Evolutionary conservation across 768 basidiomycete genomes (phyloP).

Genomic region (Panaeolus cyanescens): DNA sequence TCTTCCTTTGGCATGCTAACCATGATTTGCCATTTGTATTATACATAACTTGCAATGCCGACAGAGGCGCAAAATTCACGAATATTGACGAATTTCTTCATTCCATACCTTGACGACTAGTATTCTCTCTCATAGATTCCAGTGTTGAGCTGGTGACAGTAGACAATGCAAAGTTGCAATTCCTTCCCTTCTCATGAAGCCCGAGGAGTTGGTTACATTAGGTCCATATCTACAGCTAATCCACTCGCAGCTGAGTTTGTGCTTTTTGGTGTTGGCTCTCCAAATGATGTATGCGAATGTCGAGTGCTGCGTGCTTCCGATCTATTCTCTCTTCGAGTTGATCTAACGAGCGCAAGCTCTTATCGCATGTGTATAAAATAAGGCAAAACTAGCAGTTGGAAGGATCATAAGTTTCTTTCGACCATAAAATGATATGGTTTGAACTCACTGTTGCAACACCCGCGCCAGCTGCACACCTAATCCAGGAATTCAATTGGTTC

Average conservation of each 20-base stretch:
- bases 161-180: too few relatives aligned
- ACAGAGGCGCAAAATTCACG: neutral
- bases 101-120: neutral
- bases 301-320: neutral
- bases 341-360: neutral
- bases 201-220: too few relatives aligned
- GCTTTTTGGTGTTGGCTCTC: neutral
- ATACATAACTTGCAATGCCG: slow-evolving; percentile 1
- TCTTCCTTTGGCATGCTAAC: neutral
- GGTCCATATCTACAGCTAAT: too few relatives aligned
- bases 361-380: neutral
- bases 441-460: neutral
- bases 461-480: neutral
- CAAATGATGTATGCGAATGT: neutral
- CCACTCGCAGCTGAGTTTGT: neutral
- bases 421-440: neutral
- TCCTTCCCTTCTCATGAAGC: too few relatives aligned
- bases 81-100: neutral
- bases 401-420: neutral
- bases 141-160: too few relatives aligned
- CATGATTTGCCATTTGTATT: neutral
- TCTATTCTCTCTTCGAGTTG: neutral
- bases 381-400: neutral
- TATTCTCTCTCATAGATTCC: too few relatives aligned
- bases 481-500: neutral